These are phyloP conservation scores for Globisporangium solare DNA, from an alignment of 352 stramenopile species.

Conservation along the genomic window DNA sequence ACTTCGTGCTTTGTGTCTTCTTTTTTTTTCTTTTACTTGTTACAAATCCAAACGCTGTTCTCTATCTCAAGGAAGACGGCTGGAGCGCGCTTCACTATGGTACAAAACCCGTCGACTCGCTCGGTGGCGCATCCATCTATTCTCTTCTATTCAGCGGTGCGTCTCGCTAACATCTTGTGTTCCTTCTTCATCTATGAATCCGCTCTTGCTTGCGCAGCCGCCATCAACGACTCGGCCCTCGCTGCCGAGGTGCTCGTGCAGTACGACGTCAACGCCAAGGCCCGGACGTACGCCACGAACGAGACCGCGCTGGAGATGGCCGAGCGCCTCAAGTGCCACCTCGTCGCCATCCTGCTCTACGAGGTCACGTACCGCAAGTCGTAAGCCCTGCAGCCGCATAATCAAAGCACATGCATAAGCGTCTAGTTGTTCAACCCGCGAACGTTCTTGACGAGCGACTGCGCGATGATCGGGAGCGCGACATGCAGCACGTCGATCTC, in stretches of 20 bases:
- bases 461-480: constrained; percentile 90
- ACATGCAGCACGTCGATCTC: constrained; percentile 88
- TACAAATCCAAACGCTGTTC: constrained; percentile 6
- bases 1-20: too few species aligned
- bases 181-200: constrained; percentile 5
- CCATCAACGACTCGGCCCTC: constrained; percentile 58
- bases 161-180: constrained; percentile 2
- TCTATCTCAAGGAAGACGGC: constrained; percentile 46
- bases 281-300: constrained; percentile 54
- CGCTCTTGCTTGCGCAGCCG: constrained; percentile 25
- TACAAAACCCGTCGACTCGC: constrained; percentile 14
- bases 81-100: constrained; percentile 80
- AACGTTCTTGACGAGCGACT: constrained; percentile 87
- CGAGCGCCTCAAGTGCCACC: constrained; percentile 61
- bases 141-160: constrained; percentile 1
- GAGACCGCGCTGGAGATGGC: constrained; percentile 79
- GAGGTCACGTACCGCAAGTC: constrained; percentile 61
- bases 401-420: constrained; percentile 3
- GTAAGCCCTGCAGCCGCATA: neutral
- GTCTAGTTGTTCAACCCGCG: neutral
- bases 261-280: constrained; percentile 57
- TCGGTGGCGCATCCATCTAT: constrained; percentile 13
- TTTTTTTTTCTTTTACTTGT: constrained; percentile 8
- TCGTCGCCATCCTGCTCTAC: constrained; percentile 72
- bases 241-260: constrained; percentile 65